These are phyloP conservation scores for Tripterygium wilfordii DNA, from an alignment of 177 flowering plant species.

Conservation along the genomic window DNA sequence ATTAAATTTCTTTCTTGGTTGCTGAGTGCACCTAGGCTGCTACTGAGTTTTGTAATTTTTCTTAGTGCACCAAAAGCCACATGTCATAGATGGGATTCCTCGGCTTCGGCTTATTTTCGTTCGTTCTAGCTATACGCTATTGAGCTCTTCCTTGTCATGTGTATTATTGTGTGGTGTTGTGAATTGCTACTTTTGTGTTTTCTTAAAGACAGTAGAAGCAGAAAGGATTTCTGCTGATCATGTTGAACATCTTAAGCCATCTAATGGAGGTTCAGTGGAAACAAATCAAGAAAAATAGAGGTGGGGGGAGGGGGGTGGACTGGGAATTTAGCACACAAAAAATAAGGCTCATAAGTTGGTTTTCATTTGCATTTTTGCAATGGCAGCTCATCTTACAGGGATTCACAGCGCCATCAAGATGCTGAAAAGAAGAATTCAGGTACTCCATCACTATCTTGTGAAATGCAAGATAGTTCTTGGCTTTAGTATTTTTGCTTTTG, in stretches of 20 bases:
- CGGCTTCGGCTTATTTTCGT: conserved; percentile 97
- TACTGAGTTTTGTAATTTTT: conserved; percentile 3
- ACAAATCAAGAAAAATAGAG: not conserved
- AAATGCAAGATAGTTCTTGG: too few species aligned
- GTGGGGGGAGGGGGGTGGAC: not conserved
- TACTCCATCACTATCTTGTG: conserved; percentile 82
- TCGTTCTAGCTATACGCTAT: conserved; percentile 81
- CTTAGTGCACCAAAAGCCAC: conserved; percentile 53
- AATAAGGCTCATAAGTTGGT: not conserved
- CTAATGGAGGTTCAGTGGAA: conserved; percentile 95
- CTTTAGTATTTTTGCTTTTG: too few species aligned
- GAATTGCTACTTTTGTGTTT: conserved; percentile 7
- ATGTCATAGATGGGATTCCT: conserved; percentile 92
- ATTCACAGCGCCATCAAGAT: conserved; percentile 97
- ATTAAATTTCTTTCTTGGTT: not conserved
- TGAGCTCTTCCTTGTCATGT: conserved; percentile 32
- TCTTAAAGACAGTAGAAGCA: conserved; percentile 92
- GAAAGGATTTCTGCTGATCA: conserved; percentile 97
- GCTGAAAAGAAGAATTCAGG: conserved; percentile 83
- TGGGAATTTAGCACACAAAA: not conserved
- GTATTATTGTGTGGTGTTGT: too few species aligned
- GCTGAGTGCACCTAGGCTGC: not conserved
- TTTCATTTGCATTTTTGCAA: conserved; percentile 42
- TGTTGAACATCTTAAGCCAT: conserved; percentile 96
- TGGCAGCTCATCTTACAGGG: conserved; percentile 99